Percentiles rank a stretch among this genome's conserved stretches.
Conservation (phyloP, 2,329 filamentous ascomycete genomes). For the Colletotrichum phormii region DNA sequence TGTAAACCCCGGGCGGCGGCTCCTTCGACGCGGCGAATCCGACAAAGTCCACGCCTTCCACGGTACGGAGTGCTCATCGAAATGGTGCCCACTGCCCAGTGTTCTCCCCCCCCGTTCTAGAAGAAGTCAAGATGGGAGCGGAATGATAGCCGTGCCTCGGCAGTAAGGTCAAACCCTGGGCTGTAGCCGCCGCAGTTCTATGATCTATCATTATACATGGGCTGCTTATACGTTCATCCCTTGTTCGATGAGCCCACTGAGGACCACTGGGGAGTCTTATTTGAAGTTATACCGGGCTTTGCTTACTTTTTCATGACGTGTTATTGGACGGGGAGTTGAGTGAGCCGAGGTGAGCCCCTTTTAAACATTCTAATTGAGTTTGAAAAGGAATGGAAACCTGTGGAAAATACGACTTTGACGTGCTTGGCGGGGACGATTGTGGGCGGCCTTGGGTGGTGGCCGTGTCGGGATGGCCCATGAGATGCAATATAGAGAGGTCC, state of each 20-base stretch:
- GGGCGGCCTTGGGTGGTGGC: not conserved
- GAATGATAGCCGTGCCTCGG: not conserved
- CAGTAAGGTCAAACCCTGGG: not conserved
- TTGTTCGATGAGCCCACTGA: not conserved
- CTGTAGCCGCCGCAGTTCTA: not conserved
- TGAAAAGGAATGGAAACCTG: not conserved
- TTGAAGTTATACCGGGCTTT: not conserved
- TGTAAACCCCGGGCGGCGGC: slow-evolving; percentile 4
- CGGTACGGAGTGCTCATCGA: not conserved
- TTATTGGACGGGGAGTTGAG: not conserved
- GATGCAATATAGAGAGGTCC: not conserved
- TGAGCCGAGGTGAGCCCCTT: not conserved
- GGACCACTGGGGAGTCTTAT: not conserved
- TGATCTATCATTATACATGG: not conserved
- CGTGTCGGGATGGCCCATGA: not conserved
- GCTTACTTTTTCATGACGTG: slow-evolving; percentile 1
- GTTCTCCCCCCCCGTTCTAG: not conserved
- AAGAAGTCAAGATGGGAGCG: not conserved
- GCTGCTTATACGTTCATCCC: not conserved
- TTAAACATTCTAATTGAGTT: not conserved
- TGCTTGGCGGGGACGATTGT: not conserved
- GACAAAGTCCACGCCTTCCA: slow-evolving; percentile 4
- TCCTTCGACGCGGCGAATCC: slow-evolving; percentile 14
- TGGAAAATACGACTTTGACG: not conserved
- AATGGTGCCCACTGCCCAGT: not conserved